Evolutionary conservation across 352 stramenopile species (phyloP).

Genomic region (Phytophthora megakarya): DNA sequence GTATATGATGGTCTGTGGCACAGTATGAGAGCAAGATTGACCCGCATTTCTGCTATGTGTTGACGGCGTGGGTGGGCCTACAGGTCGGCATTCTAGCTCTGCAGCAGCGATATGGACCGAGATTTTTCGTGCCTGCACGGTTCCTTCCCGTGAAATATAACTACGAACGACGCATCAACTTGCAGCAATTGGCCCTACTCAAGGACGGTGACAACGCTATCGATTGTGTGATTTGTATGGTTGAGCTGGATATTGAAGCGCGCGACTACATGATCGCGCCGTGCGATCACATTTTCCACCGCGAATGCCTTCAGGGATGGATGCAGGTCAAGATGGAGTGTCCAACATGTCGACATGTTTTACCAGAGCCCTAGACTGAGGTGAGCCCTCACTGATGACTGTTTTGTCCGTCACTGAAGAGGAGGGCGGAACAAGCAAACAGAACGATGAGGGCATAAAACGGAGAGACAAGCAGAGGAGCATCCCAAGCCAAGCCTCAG

Average conservation of each 20-base stretch:
- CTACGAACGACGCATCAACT: constrained; percentile 91
- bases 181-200: constrained; percentile 69
- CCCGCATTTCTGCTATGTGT: constrained; percentile 64
- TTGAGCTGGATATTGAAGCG: constrained; percentile 75
- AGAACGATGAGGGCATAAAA: constrained; percentile 31
- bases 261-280: constrained; percentile 96
- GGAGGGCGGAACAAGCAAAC: constrained; percentile 33
- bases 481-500: constrained; percentile 10
- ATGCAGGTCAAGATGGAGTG: constrained; percentile 99
- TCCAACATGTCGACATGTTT: constrained; percentile 91
- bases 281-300: constrained; percentile 97
- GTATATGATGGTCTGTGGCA: constrained; percentile 3
- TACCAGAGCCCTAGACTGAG: constrained; percentile 81
- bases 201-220: constrained; percentile 70
- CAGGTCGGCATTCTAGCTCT: constrained; percentile 92
- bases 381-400: constrained; percentile 20
- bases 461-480: constrained; percentile 4
- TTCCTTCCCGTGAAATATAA: constrained; percentile 98
- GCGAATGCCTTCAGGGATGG: constrained; percentile 94
- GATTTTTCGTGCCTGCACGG: constrained; percentile 95
- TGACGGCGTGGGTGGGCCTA: constrained; percentile 92
- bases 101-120: constrained; percentile 93
- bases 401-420: constrained; percentile 24
- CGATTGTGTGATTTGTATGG: constrained; percentile 90
- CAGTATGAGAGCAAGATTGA: constrained; percentile 80